phyloP scores from a whole-genome alignment of 495 filamentous ascomycete species.

The Tricharina praecox region DNA sequence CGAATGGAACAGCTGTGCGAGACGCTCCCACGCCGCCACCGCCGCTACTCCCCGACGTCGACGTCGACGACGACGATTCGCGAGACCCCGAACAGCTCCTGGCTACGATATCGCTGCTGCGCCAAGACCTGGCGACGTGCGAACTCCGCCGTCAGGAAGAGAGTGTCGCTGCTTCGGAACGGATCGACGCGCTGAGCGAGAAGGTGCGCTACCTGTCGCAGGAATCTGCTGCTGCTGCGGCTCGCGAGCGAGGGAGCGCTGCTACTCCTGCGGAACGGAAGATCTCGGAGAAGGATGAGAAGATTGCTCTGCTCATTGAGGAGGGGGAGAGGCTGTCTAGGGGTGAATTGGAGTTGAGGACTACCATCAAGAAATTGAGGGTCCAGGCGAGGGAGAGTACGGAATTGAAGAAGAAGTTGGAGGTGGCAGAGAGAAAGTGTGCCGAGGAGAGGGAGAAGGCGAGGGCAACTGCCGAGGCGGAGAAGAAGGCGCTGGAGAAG shows the following conservation, averaged over 20 bases:
- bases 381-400: slow-evolving; percentile 42
- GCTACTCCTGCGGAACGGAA: slow-evolving; percentile 54
- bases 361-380: slow-evolving; percentile 68
- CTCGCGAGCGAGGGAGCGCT: slow-evolving; percentile 42
- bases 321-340: slow-evolving; percentile 82
- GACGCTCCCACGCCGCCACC: background rate
- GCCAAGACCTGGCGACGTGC: slow-evolving; percentile 14
- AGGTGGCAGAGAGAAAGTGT: slow-evolving; percentile 48
- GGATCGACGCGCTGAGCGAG: slow-evolving; percentile 79
- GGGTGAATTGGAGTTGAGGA: slow-evolving; percentile 66
- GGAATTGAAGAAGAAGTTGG: slow-evolving; percentile 38
- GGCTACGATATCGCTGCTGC: slow-evolving; percentile 16
- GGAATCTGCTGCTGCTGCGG: slow-evolving; percentile 55
- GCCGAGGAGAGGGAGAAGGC: slow-evolving; percentile 42
- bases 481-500: slow-evolving; percentile 44
- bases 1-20: background rate
- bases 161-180: slow-evolving; percentile 40
- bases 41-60: background rate
- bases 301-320: slow-evolving; percentile 73
- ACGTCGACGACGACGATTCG: background rate
- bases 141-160: slow-evolving; percentile 38
- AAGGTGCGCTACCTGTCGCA: slow-evolving; percentile 77
- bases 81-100: slow-evolving; percentile 24
- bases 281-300: slow-evolving; percentile 73
- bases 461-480: slow-evolving; percentile 42